These are phyloP conservation scores for Diaporthe ilicicola DNA, from an alignment of 2,329 filamentous ascomycete genomes.

Conservation along the genomic window DNA sequence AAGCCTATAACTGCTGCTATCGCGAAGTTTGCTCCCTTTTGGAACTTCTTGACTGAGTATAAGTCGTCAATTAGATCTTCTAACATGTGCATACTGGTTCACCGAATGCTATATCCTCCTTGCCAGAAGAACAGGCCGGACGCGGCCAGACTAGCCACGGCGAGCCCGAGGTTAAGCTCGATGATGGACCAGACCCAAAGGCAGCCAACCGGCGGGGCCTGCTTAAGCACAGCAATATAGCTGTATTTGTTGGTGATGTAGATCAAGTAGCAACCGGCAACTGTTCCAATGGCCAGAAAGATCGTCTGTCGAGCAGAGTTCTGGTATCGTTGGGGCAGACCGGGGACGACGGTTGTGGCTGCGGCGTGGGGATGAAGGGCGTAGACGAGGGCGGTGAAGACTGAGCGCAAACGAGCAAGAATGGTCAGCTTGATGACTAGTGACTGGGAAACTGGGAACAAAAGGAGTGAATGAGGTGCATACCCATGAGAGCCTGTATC, in stretches of 20 bases:
- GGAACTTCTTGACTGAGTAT: background rate
- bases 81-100: background rate
- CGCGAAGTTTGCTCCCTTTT: too few relatives aligned
- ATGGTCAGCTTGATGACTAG: conserved; percentile 33
- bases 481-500: conserved; percentile 62
- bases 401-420: conserved; percentile 45
- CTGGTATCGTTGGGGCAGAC: conserved; percentile 57
- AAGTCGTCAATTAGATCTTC: too few relatives aligned
- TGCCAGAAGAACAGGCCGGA: conserved; percentile 56
- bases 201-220: conserved; percentile 85
- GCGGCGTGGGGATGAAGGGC: conserved; percentile 62
- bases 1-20: background rate
- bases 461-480: too few relatives aligned
- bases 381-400: conserved; percentile 65
- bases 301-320: conserved; percentile 61
- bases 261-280: conserved; percentile 80
- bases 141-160: conserved; percentile 61
- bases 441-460: too few relatives aligned
- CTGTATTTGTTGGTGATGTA: conserved; percentile 80
- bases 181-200: conserved; percentile 94
- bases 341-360: conserved; percentile 58
- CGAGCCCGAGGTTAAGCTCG: conserved; percentile 78
- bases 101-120: conserved; percentile 53
- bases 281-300: conserved; percentile 70
- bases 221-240: conserved; percentile 92